A percentile compares a stretch with the other conserved stretches of the same genome.
Evolutionary conservation across 2,329 filamentous ascomycete species (phyloP).

Genomic region (Colletotrichum orbiculare): DNA sequence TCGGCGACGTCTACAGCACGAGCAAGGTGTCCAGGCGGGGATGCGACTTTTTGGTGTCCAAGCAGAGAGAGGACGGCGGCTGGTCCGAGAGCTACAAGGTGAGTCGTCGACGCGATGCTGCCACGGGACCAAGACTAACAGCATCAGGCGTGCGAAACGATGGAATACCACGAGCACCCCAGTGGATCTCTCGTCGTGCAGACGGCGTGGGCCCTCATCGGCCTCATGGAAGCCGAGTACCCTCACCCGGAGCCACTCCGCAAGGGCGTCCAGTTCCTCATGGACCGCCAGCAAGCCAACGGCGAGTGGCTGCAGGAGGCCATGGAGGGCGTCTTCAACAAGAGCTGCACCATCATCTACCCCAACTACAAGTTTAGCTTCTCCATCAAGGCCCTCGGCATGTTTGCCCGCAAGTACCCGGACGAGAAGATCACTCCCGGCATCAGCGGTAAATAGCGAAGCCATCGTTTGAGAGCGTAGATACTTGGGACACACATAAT

Average conservation of each 20-base stretch:
- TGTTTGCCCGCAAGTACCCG: conserved; percentile 82
- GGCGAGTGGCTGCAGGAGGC: conserved; percentile 96
- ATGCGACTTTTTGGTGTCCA: conserved; percentile 86
- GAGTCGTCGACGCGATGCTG: conserved; percentile 41
- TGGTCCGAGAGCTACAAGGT: conserved; percentile 96
- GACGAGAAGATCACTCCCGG: conserved; percentile 63
- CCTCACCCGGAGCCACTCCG: conserved; percentile 78
- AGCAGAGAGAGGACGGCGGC: conserved; percentile 88
- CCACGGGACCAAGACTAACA: conserved; percentile 13
- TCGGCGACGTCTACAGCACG: conserved; percentile 84
- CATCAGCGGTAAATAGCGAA: conserved; percentile 23
- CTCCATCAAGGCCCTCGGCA: conserved; percentile 90
- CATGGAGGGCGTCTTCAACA: conserved; percentile 99
- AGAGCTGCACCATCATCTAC: conserved; percentile 99
- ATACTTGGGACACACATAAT: background rate
- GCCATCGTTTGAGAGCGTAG: background rate
- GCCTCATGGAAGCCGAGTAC: conserved; percentile 83
- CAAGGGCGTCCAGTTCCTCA: conserved; percentile 82
- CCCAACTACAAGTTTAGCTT: conserved; percentile 99
- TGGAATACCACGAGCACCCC: conserved; percentile 78
- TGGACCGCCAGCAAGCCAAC: conserved; percentile 85
- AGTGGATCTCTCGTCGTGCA: conserved; percentile 89
- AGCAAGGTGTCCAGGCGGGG: conserved; percentile 77
- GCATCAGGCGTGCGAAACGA: conserved; percentile 77
- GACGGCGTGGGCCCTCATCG: conserved; percentile 91